A percentile compares a stretch with the other conserved stretches of the same genome.
These are phyloP conservation scores for Arctium minus DNA, from an alignment of 129 eudicot species.

Conservation along the genomic window DNA sequence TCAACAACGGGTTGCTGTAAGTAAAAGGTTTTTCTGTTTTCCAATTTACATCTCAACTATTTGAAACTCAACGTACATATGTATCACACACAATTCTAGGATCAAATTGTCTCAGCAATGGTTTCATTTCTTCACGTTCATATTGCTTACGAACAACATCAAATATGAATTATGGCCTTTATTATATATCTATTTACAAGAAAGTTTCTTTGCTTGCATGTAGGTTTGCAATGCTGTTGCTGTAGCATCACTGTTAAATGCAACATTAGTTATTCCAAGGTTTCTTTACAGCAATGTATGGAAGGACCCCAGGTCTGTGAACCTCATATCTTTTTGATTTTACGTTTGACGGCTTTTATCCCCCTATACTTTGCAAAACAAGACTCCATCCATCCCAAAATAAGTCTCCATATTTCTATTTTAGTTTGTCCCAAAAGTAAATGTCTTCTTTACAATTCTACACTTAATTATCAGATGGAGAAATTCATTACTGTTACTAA, in stretches of 20 bases:
- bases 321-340: neutral
- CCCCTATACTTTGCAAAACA: neutral
- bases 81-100: neutral
- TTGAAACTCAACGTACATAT: neutral
- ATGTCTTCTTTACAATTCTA: neutral
- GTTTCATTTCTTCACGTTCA: neutral
- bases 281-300: slow-evolving; percentile 95
- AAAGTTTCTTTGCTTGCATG: slow-evolving; percentile 15
- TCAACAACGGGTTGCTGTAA: slow-evolving; percentile 98
- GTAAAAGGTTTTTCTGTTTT: slow-evolving; percentile 19
- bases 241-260: slow-evolving; percentile 87
- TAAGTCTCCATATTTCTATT: no score
- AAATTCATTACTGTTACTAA: neutral
- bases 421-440: neutral
- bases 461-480: neutral
- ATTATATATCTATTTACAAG: slow-evolving; percentile 2
- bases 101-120: neutral
- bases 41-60: neutral
- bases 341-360: neutral
- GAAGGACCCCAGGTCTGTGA: slow-evolving; percentile 86
- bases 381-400: neutral
- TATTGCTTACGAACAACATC: neutral
- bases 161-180: neutral
- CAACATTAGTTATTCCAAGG: slow-evolving; percentile 88
- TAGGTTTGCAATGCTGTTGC: slow-evolving; percentile 99